Base-by-base conservation (phyloP, 2,329 filamentous ascomycete species). In the Sodiomyces alkalinus region DNA sequence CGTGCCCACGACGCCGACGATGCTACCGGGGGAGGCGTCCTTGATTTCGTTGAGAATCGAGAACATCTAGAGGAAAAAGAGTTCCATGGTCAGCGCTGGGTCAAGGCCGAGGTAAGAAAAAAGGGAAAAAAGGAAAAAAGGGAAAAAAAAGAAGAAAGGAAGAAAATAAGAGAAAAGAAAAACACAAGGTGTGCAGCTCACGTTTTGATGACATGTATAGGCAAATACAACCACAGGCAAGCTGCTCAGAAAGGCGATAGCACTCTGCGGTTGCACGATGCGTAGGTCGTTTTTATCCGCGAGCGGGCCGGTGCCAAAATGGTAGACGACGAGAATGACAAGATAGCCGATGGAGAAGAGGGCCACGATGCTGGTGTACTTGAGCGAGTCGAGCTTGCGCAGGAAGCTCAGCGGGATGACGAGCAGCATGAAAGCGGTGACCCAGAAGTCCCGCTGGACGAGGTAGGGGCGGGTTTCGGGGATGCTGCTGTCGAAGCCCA, bases 141-240 rank as follows among this genome's bases (percentile, higher is more conserved):
- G n/a, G n/a, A n/a, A n/a, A n/a, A n/a, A n/a, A n/a, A n/a, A n/a
- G n/a, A n/a, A n/a, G n/a, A n/a, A n/a, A n/a, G n/a, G n/a, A n/a
- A n/a, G n/a, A n/a, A n/a, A n/a, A n/a, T n/a, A n/a, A n/a, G n/a
- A n/a, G n/a, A n/a, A n/a, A n/a, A n/a, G n/a, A 25, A 20, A 22
- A 16, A 10, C 5, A 15, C 23, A 17, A 20, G 19, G 7, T 5
- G 18, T 8, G 22, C 13, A 6, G 47, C 71, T 39, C 57, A 90
- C 82, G 49, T 98, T 98, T 47, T 98, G 90, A 53, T 98, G 90
- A 50, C 90, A 98, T 2, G 90, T 98, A 51, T 96, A 98, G n/a
- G 87, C 90, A 61, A 98, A 98, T 3, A 98, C 82, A 32, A 96
- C 86, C 29, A 98, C 85, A 0, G 90, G 90, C 38, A 98, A 72